Evolutionary conservation across 768 basidiomycete species (phyloP), one percentile per base, ranked within the genome.

Genomic region (Leucosporidium creatinivorum): DNA sequence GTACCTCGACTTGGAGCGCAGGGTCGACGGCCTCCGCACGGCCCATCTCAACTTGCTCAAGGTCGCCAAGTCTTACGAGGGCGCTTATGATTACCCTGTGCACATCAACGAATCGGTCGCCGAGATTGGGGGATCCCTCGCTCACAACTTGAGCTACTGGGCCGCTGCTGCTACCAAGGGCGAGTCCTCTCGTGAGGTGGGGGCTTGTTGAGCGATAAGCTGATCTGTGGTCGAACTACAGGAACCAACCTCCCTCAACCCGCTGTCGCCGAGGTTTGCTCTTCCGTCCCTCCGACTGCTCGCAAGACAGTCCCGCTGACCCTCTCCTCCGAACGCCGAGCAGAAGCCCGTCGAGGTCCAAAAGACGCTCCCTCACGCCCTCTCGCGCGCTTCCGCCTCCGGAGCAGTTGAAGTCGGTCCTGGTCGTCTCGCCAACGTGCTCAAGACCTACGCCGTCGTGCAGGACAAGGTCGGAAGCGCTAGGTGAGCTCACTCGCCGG

Each of bases 341-440:
- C 75, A 87, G 25, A 75, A 85, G 54, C 79, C 85, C 0, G 81
- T 85, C 2, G 28, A 79, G 31, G 87, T 87, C 74, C 92, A 93
- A 82, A 98, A 98, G 85, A 98, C 96, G 0, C 87, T 98, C 61
- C 91, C 96, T 0, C 96, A 98, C 74, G 94, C 96, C 0, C 84
- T 98, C 61, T 83, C 86, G 25, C 88, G 96, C 60, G 87, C 93
- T 0, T 85, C 93, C 0, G 83, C 85, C 48, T 76, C 80, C 13
- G 89, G 78, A n/a, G 80, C 81, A 19, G 77, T 81, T 4, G 81
- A 82, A 31, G 79, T 81, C 8, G 76, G 76, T 1, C 83, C 85
- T 1, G 87, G 89, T 73, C 85, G 86, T 71, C 84, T 98, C 33
- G 88, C 86, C 31, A 85, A 84, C 77, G 89, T 88, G 0, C 81